A percentile compares a stretch with the other conserved stretches of the same genome.
These are phyloP conservation scores for Pythium sp. DNA, from an alignment of 352 stramenopile genomes.

Conservation along the genomic window DNA sequence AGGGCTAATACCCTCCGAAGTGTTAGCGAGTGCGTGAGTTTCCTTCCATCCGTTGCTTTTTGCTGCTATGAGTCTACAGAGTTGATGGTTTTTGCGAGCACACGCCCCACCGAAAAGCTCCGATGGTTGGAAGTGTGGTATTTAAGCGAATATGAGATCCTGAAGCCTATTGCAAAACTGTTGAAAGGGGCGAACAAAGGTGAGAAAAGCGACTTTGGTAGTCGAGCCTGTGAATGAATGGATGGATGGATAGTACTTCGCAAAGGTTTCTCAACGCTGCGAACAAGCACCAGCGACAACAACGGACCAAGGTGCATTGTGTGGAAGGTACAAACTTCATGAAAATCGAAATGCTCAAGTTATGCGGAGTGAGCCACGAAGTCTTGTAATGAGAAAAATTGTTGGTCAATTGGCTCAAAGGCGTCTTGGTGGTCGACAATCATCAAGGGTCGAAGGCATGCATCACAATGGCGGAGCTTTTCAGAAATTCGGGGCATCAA, in stretches of 20 bases:
- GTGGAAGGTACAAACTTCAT: background rate
- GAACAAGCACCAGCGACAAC: background rate
- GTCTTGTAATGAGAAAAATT: no score
- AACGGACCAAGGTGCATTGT: background rate
- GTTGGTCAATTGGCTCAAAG: background rate
- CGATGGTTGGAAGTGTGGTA: background rate
- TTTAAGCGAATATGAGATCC: background rate
- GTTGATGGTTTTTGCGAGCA: background rate
- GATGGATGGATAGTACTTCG: background rate
- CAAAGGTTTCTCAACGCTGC: background rate
- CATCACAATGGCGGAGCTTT: background rate
- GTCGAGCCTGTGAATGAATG: background rate
- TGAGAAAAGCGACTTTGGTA: background rate
- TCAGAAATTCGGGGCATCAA: no score
- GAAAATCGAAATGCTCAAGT: background rate
- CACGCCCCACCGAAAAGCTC: background rate
- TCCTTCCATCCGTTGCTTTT: background rate
- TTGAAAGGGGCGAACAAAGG: background rate
- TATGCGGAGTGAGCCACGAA: no score
- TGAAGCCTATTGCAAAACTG: background rate
- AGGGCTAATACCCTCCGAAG: no score
- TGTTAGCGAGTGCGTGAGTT: no score
- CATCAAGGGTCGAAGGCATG: no score
- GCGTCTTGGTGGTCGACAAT: background rate
- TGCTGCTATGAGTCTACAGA: conserved; percentile 1